Evolutionary conservation across 2,329 filamentous ascomycete genomes (phyloP).

Genomic region (Botrytis hyacinthi): DNA sequence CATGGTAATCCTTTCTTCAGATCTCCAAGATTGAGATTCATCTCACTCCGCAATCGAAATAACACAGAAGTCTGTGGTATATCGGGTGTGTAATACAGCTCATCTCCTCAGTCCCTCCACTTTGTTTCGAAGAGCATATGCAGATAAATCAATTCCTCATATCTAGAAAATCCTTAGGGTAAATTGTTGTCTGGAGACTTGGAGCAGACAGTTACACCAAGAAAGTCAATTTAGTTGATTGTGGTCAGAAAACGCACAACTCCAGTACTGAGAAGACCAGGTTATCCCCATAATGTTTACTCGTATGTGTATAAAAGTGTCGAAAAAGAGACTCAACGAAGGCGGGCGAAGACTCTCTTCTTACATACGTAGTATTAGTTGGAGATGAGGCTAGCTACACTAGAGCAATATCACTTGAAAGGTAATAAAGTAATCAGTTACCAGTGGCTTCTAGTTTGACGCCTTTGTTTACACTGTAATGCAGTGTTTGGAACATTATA

Average conservation of each 20-base stretch:
- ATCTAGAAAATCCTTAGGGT: not conserved
- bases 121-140: not conserved
- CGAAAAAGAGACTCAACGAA: too few species aligned
- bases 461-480: too few species aligned
- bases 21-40: not conserved
- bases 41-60: not conserved
- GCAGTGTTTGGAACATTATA: too few species aligned
- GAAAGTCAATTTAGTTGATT: too few species aligned
- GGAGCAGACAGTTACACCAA: not conserved
- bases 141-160: too few species aligned
- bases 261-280: not conserved
- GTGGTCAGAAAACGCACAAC: not conserved
- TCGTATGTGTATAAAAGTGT: too few species aligned
- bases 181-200: not conserved
- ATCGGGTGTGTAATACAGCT: fast-evolving
- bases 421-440: too few species aligned
- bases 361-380: too few species aligned
- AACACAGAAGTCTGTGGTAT: not conserved
- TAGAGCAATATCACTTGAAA: too few species aligned
- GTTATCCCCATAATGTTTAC: not conserved
- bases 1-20: not conserved
- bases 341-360: too few species aligned
- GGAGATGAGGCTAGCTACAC: too few species aligned
- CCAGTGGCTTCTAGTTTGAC: too few species aligned
- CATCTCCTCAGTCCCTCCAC: not conserved